Evolutionary conservation across 768 basidiomycete genomes (phyloP), one percentile per base, ranked within the genome.

Genomic region (Strobilomyces confusus): DNA sequence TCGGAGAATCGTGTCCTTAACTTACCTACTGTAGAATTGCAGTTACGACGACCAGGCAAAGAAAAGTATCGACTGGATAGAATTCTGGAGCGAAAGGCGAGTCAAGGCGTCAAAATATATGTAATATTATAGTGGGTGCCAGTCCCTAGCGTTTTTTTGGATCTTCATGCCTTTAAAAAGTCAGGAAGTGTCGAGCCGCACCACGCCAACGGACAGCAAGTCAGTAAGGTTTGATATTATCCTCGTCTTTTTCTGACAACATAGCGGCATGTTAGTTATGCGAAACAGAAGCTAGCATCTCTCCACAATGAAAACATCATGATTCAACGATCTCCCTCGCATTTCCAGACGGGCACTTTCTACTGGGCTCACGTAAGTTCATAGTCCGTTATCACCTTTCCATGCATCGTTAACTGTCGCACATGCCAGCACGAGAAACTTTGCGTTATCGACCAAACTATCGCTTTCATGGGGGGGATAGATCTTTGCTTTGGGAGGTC

Each of bases 391-490:
- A 14, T 44, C 12, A 23, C 13, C 25, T 25, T 14, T 8, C 12
- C 4, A 5, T 12, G 9, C 11, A 12, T 40, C 13, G 3, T 32
- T 29, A 23, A 51, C 9, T 23, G 57, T 22, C 50, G 19, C 15
- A 29, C 38, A 20, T 42, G 23, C 23, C 56, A 95, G 92, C 97
- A 98, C 69, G 97, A 99, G 77, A 99, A 99, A 67, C 66, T 99
- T 57, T 98, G 95, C 64, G 93, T 98, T 14, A 90, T 99, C 56
- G 97, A 99, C 67, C 90, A 97, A 67, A 84, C 92, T 1, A 97
- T 98, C 58, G 95, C 91, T 0, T 99, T 98, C 73, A 97, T 93
- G 92, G 97, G 97, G 17, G 97, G 97, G 3, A 72, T 99, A 40
- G 97, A 99, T 70, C 78, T 95, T 32, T 95, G 91, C 68, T 97